Evolutionary conservation across 805 yeast genomes (phyloP).

Genomic region (Yamadazyma olivae): DNA sequence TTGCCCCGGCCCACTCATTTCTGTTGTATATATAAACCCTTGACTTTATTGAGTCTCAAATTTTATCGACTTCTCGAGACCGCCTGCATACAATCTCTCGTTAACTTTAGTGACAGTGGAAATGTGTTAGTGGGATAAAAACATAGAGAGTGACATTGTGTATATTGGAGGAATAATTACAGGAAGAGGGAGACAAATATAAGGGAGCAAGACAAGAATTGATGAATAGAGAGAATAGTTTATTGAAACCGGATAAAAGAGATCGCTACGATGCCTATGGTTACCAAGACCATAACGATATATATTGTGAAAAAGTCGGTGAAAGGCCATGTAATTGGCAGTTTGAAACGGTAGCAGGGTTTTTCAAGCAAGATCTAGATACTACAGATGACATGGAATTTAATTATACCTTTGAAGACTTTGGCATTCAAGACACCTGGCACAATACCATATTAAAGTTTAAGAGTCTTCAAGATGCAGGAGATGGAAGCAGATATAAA

Average conservation of each 20-base stretch:
- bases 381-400: constrained; percentile 44
- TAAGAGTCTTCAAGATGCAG: constrained; percentile 16
- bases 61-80: no score
- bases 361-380: constrained; percentile 46
- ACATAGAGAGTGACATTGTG: no score
- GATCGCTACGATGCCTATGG: constrained; percentile 34
- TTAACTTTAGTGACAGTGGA: no score
- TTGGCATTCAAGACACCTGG: constrained; percentile 47
- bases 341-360: constrained; percentile 45
- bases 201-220: no score
- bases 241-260: constrained; percentile 26
- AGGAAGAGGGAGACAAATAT: no score
- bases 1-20: no score
- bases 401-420: constrained; percentile 39
- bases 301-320: constrained; percentile 11
- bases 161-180: no score
- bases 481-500: constrained; percentile 29
- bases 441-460: constrained; percentile 26
- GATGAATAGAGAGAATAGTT: no score
- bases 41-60: no score
- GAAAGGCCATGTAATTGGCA: constrained; percentile 31
- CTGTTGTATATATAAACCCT: no score
- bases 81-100: no score
- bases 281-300: constrained; percentile 15
- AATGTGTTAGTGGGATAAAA: no score